Evolutionary conservation across 306 rosid species (phyloP).

Genomic region (Urtica urens): DNA sequence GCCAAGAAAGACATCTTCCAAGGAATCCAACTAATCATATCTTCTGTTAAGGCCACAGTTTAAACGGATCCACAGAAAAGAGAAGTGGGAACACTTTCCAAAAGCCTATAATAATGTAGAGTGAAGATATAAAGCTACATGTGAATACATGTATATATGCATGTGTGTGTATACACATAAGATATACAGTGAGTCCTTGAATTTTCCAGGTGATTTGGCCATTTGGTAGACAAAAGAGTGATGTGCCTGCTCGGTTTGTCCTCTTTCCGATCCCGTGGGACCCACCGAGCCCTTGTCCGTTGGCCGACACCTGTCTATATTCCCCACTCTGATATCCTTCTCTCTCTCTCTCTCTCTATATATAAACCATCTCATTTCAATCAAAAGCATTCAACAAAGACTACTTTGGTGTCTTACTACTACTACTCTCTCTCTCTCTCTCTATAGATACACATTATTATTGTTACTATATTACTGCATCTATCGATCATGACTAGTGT

Average conservation of each 20-base stretch:
- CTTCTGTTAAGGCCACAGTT: background rate
- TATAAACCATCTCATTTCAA: constrained; percentile 9
- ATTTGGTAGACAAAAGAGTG: constrained; percentile 26
- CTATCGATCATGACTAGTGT: constrained; percentile 29
- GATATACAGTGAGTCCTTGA: constrained; percentile 18
- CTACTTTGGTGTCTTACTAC: background rate
- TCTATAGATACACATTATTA: background rate
- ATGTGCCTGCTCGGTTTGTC: constrained; percentile 22
- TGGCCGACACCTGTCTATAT: constrained; percentile 29
- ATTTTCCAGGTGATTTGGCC: constrained; percentile 27
- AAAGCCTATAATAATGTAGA: too few species aligned
- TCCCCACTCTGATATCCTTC: background rate
- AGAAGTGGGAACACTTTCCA: background rate
- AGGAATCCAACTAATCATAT: background rate
- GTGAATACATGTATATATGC: background rate
- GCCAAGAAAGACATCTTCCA: background rate
- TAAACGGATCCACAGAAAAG: background rate
- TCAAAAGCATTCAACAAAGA: constrained; percentile 12
- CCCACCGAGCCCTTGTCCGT: constrained; percentile 7
- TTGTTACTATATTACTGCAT: background rate
- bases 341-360: constrained; percentile 1
- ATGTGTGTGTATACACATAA: background rate
- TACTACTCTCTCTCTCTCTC: background rate
- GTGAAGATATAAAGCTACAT: background rate
- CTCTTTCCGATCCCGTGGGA: constrained; percentile 9